A percentile compares a stretch with the other conserved stretches of the same genome.
Conservation (phyloP, 2,329 filamentous ascomycete species). For the Claviceps arundinis region DNA sequence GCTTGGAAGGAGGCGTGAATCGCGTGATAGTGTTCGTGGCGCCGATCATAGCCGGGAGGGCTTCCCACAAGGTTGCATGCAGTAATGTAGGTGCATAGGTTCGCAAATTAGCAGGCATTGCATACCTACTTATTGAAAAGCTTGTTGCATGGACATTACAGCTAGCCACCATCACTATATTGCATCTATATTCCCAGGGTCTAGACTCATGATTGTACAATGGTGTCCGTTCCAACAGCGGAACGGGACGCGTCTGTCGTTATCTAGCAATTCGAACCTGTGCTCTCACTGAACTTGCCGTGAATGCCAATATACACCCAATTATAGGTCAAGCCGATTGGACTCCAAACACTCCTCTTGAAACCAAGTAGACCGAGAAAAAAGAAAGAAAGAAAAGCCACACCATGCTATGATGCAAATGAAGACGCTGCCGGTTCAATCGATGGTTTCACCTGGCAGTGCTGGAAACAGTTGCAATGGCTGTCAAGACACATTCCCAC, state of each 20-base stretch:
- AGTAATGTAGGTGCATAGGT: no score
- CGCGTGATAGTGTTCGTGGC: neutral
- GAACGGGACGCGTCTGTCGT: neutral
- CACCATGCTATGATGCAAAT: conserved; percentile 5
- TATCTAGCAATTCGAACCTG: neutral
- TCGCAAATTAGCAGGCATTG: no score
- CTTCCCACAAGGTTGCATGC: neutral
- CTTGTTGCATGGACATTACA: neutral
- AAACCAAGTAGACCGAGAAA: neutral
- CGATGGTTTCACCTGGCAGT: neutral
- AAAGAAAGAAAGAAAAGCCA: neutral
- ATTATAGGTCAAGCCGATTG: neutral
- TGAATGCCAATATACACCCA: neutral
- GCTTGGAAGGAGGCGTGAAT: neutral
- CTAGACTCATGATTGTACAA: neutral
- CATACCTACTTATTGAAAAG: neutral
- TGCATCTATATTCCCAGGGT: neutral
- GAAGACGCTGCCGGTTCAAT: neutral
- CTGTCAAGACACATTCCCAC: neutral
- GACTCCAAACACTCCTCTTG: neutral
- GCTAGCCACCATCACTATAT: neutral
- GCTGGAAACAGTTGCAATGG: neutral
- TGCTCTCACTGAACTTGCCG: neutral
- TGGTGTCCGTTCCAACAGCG: neutral
- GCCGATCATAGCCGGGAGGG: neutral